Evolutionary conservation across 108 stramenopile genomes (phyloP), one percentile per base, ranked within the genome.

Genomic region (Cyclotella distinguenda): DNA sequence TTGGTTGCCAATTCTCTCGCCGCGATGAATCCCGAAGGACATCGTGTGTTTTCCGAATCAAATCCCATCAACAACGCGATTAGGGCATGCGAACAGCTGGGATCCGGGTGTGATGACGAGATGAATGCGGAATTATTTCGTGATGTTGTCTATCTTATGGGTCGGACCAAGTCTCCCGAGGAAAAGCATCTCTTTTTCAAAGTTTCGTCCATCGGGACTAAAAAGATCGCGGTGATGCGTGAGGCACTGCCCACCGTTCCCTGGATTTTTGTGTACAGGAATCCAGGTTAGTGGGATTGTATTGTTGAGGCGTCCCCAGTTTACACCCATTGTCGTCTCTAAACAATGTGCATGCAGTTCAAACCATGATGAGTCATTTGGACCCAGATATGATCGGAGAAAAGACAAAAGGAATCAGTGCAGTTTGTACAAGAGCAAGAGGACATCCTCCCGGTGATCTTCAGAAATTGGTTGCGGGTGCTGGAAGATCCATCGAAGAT

Each of bases 261-360:
- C 0, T 98, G 95, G 95, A 77, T 89, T 7, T 98, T 93, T 71
- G 68, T 96, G 21, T 97, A 88, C 74, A 80, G 98, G 8, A 86
- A 99, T 46, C 85, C 95, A 2, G 46, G 46, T 48, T 22, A 22
- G 46, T 48, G 21, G 18, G 6, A 10, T 22, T 21, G 2, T 22
- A 23, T 48, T 19, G 46, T 2, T 21, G 16, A 22, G 18, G 25
- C 21, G 13, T 48, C 46, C 13, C 7, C 10, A 23, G 21, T 48
- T 22, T 22, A 48, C n/a, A 22, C 21, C 10, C 1, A 1, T 22
- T 48, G 22, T 11, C 16, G 21, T 18, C 16, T 10, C 4, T 18
- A 1, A 23, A 3, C 46, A 10, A 11, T 48, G 4, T 19, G 18
- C 21, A 48, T 48, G 46, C 21, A 48, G 86, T 94, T 3, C 88